Conservation (phyloP, 2,329 filamentous ascomycete species). For the Colletotrichum viniferum region DNA sequence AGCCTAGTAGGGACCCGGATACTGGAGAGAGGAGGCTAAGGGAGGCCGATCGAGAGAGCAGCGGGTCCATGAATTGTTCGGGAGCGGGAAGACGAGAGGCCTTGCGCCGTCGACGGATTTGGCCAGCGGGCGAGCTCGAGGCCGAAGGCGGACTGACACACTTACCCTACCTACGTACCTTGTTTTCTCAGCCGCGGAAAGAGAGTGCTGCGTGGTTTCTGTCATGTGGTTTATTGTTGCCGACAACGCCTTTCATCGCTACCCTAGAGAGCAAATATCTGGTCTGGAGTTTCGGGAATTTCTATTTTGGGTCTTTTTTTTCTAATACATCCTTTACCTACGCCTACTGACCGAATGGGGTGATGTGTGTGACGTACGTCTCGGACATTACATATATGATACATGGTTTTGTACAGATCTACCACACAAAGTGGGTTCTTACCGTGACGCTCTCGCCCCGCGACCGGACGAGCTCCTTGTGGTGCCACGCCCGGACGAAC, state of each 20-base stretch:
- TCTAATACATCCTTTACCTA: slow-evolving; percentile 41
- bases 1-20: not conserved
- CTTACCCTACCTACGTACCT: not conserved
- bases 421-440: slow-evolving; percentile 19
- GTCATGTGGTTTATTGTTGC: slow-evolving; percentile 14
- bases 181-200: not conserved
- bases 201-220: slow-evolving; percentile 4
- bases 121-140: not conserved
- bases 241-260: slow-evolving; percentile 24
- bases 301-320: slow-evolving; percentile 36
- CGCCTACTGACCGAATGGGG: not conserved
- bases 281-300: slow-evolving; percentile 52
- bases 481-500: slow-evolving; percentile 47
- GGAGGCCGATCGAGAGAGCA: not conserved
- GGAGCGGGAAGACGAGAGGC: not conserved
- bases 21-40: not conserved
- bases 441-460: not conserved
- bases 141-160: not conserved
- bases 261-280: slow-evolving; percentile 43
- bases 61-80: not conserved
- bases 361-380: not conserved
- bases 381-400: not conserved
- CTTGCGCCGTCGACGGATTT: not conserved
- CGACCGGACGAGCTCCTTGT: slow-evolving; percentile 28
- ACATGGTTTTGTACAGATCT: not conserved